Base-by-base conservation (phyloP, 2,329 filamentous ascomycete species). In the Pseudofabraea citricarpa region DNA sequence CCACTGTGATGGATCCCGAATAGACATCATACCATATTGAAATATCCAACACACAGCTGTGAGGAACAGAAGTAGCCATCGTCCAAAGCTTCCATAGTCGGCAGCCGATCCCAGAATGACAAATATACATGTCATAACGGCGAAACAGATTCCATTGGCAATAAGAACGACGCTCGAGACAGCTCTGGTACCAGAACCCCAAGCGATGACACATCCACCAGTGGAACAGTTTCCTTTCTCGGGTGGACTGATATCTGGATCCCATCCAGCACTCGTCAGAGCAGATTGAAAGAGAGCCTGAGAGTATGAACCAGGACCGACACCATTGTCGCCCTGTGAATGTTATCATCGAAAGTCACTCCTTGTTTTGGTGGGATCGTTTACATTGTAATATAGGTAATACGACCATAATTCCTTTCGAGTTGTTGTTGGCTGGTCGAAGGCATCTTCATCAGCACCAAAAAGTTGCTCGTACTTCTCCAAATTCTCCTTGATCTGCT, bases 91-190 rank as follows among this genome's bases (percentile, higher is more conserved):
- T 24, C 65, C 65, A 48, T 68, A 68, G 44, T 69, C 66, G 15
- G 66, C 66, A 6, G 65, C 65, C 38, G 64, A 67, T 0, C 66
- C 66, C 2, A 68, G 51, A 52, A 59, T 63, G 6, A 69, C 57
- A 29, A 68, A 68, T n/a, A 68, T 64, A 3, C 68, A 50, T 0
- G 65, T 66, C 65, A 68, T 68, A 38, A 66, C 61, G 3, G 62
- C 54, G 44, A 69, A 69, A 37, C 64, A 67, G 35, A 69, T 58
- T 7, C 66, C 65, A 43, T 68, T 68, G 16, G 65, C 66, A 22
- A 69, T 66, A 3, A 69, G 48, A 3, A 68, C 56, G 7, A 69
- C 60, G 5, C 64, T 68, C 7, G 65, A 58, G 36, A 63, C 60
- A 5, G 61, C 62, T 48, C 56, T 56, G 3, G 62, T 63, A 13